Evolutionary conservation across 192 early-diverging fungal genomes (phyloP), one percentile per base, ranked within the genome.

Genomic region (Backusella mclennaniae): DNA sequence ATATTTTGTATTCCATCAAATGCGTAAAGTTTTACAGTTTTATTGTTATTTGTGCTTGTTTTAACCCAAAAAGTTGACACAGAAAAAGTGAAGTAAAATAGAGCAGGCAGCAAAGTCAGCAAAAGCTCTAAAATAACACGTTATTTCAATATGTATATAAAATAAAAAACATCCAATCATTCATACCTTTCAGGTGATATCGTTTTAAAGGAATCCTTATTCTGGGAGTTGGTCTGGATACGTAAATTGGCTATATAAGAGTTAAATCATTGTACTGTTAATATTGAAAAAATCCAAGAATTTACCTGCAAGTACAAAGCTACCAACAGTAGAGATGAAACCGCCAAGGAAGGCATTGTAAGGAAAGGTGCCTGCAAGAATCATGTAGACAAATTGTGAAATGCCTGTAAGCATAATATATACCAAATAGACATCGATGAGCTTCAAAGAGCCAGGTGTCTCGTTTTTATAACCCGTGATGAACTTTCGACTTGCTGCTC

Each of bases 281-380:
- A 26, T 52, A 56, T 6, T 21, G n/a, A 56, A 12, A 36, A 56
- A 35, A 23, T 12, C 19, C 17, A 68, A 69, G 23, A 33, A 17
- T 42, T 77, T 80, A 95, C 95, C 93, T 35, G 93, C 91, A 78
- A 98, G 90, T 11, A 97, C 93, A 85, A 99, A 99, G 69, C 89
- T 87, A 26, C 95, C 97, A 29, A 98, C 95, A 9, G 93, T 93
- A 11, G 93, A 92, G 70, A 93, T 93, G 85, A 99, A 99, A 35
- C 96, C 96, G 12, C 97, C 92, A 79, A 99, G 82, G 83, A 99
- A 99, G 35, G 96, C 94, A 85, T 98, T 99, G 88, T 97, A 99
- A 23, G 98, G 98, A 82, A 91, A 98, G n/a, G 92, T 95, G 66
- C 97, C 97, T 15, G 88, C 96, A 26, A 96, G 71, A 0, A 91